Conservation (phyloP, 805 yeast species). For the Grigorovia humatica region DNA sequence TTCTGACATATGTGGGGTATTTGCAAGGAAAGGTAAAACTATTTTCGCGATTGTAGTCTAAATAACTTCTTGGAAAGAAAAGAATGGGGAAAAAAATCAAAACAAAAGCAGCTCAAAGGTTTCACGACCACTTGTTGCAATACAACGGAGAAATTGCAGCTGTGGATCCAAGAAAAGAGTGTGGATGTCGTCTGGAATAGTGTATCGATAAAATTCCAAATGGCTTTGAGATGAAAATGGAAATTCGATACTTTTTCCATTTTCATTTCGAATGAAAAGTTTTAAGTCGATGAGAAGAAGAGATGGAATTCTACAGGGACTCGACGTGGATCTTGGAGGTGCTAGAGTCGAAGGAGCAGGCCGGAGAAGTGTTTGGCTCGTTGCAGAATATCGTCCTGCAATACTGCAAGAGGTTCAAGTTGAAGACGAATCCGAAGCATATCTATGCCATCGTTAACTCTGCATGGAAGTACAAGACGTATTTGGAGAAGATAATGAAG, state of each 20-base stretch:
- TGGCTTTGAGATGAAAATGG: too few relatives aligned
- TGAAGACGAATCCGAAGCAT: constrained; percentile 70
- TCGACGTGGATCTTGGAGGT: constrained; percentile 31
- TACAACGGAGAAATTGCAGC: too few relatives aligned
- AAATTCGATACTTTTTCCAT: background rate
- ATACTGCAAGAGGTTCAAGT: constrained; percentile 35
- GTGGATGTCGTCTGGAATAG: too few relatives aligned
- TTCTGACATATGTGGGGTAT: too few relatives aligned
- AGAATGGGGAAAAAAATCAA: too few relatives aligned
- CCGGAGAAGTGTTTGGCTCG: constrained; percentile 38
- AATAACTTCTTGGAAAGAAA: too few relatives aligned
- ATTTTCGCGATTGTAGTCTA: too few relatives aligned
- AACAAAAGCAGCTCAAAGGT: too few relatives aligned
- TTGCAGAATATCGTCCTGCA: constrained; percentile 44
- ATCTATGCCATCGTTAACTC: constrained; percentile 75
- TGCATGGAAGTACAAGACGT: constrained; percentile 60
- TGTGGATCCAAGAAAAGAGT: too few relatives aligned
- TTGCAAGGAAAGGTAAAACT: too few relatives aligned
- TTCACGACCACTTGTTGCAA: too few relatives aligned
- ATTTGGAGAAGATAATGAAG: constrained; percentile 50
- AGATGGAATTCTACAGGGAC: constrained; percentile 31
- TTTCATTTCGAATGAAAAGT: background rate
- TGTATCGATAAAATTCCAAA: too few relatives aligned
- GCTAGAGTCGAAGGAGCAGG: constrained; percentile 23
- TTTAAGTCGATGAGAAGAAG: background rate